These are phyloP conservation scores for Anthoceros angustus DNA, from an alignment of 225 moss, liverwort and hornwort genomes.

Conservation along the genomic window DNA sequence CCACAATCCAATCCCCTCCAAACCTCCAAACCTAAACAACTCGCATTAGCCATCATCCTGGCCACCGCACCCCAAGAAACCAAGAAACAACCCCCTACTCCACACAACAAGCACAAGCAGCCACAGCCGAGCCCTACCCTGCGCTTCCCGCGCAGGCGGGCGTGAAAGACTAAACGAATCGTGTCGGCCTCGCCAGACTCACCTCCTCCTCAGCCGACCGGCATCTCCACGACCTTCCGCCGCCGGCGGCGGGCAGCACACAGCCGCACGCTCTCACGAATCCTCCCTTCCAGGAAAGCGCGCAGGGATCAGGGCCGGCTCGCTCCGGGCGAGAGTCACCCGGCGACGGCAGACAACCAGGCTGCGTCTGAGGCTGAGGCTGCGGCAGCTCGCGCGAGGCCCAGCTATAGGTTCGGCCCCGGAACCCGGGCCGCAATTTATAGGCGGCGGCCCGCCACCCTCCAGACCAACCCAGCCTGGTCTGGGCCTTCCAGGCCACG, in stretches of 20 bases:
- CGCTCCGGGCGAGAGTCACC: too few relatives aligned
- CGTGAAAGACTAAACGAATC: neutral
- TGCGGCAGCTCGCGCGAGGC: too few relatives aligned
- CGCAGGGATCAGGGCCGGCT: neutral
- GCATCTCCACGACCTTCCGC: neutral
- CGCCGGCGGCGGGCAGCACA: neutral
- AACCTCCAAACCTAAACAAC: too few relatives aligned
- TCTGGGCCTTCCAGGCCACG: conserved; percentile 2
- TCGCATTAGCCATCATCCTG: too few relatives aligned
- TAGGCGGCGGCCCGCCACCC: neutral
- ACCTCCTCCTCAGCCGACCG: neutral
- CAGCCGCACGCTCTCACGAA: neutral
- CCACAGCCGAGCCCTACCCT: neutral
- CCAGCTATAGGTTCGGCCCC: too few relatives aligned
- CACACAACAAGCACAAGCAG: too few relatives aligned
- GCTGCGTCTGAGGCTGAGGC: too few relatives aligned
- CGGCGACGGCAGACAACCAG: too few relatives aligned
- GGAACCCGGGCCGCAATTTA: neutral
- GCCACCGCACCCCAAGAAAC: too few relatives aligned
- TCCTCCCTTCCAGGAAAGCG: neutral
- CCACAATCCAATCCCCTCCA: too few relatives aligned
- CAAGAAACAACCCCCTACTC: too few relatives aligned
- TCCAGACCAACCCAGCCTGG: neutral
- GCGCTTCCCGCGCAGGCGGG: neutral
- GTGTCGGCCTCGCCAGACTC: neutral